Evolutionary conservation across 192 early-diverging fungal genomes (phyloP).

Genomic region (Phlyctochytrium arcticum): DNA sequence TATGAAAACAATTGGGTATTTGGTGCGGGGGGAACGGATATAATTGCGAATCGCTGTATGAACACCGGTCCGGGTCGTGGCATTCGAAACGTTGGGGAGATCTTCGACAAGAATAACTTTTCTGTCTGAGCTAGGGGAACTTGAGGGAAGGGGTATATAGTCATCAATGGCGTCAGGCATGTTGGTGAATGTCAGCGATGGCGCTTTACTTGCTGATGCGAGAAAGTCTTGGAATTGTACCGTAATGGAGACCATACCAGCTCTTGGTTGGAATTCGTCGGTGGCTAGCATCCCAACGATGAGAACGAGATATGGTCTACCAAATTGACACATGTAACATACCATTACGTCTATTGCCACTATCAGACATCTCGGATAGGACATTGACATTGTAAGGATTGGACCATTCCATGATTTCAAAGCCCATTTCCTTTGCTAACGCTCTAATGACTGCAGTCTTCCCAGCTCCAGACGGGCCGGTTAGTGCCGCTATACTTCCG

Average conservation of each 20-base stretch:
- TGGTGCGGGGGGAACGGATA: constrained; percentile 3
- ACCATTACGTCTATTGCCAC: background rate
- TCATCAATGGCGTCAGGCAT: background rate
- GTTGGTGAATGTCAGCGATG: constrained; percentile 1
- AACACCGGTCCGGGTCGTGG: constrained; percentile 13
- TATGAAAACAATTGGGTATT: constrained; percentile 36
- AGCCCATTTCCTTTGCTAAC: constrained; percentile 33
- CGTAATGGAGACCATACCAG: constrained; percentile 3
- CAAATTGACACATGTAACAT: background rate
- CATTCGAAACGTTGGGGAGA: constrained; percentile 34
- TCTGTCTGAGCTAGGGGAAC: background rate
- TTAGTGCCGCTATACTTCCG: constrained; percentile 28
- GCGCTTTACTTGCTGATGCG: constrained; percentile 11
- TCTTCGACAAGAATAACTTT: constrained; percentile 46
- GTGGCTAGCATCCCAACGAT: too few species aligned
- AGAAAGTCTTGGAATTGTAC: constrained; percentile 16
- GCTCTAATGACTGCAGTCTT: constrained; percentile 39
- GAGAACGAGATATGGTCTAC: background rate
- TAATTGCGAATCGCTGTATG: constrained; percentile 31
- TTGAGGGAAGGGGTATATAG: too few species aligned
- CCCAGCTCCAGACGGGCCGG: constrained; percentile 42
- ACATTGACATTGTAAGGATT: constrained; percentile 34
- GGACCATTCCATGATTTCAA: constrained; percentile 41
- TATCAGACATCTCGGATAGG: background rate
- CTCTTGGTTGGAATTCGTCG: too few species aligned